phyloP scores from a whole-genome alignment of 257 asterid genomes.

The Solanum boliviense region DNA sequence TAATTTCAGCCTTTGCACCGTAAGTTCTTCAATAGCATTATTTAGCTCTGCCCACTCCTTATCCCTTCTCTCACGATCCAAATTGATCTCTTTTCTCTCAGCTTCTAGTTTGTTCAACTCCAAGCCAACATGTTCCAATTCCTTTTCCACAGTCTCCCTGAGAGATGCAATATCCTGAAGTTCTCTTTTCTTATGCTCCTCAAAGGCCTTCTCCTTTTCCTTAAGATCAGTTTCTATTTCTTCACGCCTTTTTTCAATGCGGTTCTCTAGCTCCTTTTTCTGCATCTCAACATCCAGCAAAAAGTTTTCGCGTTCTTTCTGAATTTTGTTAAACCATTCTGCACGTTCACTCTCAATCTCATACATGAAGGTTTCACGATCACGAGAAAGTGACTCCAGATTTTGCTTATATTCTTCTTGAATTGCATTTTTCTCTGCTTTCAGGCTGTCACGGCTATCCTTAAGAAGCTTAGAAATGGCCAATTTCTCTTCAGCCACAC shows the following conservation, averaged over 20 bases:
- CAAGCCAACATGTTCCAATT: slow-evolving; percentile 59
- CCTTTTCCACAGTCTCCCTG: slow-evolving; percentile 51
- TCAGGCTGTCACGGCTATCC: slow-evolving; percentile 71
- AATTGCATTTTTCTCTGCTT: slow-evolving; percentile 56
- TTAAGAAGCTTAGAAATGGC: slow-evolving; percentile 53
- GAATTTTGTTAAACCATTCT: slow-evolving; percentile 69
- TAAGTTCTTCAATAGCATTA: slow-evolving; percentile 65
- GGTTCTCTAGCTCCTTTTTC: slow-evolving; percentile 64
- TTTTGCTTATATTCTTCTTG: slow-evolving; percentile 56
- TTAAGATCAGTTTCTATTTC: slow-evolving; percentile 64
- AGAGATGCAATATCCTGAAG: slow-evolving; percentile 48
- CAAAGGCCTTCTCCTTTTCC: slow-evolving; percentile 62
- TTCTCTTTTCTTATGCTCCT: slow-evolving; percentile 64
- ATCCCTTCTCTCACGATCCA: slow-evolving; percentile 75
- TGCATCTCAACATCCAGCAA: slow-evolving; percentile 61
- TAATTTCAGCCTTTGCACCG: slow-evolving; percentile 71
- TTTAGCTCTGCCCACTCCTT: slow-evolving; percentile 81
- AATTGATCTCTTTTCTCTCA: slow-evolving; percentile 58
- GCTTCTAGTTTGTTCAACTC: slow-evolving; percentile 69
- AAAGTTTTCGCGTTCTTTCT: slow-evolving; percentile 68
- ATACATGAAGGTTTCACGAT: slow-evolving; percentile 61
- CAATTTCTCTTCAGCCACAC: slow-evolving; percentile 67
- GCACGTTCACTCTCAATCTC: slow-evolving; percentile 64
- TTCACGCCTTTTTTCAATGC: slow-evolving; percentile 63
- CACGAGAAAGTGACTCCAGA: slow-evolving; percentile 66